These are phyloP conservation scores for Solanum habrochaites DNA, from an alignment of 257 asterid species.

Conservation along the genomic window DNA sequence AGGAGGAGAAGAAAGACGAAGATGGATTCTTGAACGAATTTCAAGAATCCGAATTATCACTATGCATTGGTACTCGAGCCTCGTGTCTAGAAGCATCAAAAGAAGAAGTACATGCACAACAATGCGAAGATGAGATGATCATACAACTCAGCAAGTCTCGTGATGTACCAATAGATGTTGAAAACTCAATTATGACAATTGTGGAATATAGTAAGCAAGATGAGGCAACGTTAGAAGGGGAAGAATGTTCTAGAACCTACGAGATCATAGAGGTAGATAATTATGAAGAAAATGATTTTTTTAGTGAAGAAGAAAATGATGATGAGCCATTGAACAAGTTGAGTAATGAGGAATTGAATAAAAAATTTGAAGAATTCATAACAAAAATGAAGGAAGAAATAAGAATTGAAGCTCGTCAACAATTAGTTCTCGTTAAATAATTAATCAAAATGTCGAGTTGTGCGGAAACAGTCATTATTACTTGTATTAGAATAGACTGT, in stretches of 20 bases:
- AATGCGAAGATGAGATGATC: neutral
- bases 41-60: neutral
- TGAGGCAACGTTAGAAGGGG: neutral
- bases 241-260: neutral
- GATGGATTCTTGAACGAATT: neutral
- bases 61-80: neutral
- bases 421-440: slow-evolving; percentile 11
- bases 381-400: slow-evolving; percentile 25
- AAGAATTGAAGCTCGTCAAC: slow-evolving; percentile 23
- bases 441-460: neutral
- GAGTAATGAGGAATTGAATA: slow-evolving; percentile 25
- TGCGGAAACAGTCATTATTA: neutral
- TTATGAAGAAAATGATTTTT: neutral
- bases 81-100: neutral
- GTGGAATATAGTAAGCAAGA: neutral
- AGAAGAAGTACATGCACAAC: neutral
- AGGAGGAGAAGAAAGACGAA: neutral
- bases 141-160: neutral
- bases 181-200: neutral
- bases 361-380: slow-evolving; percentile 30
- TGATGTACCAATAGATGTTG: neutral
- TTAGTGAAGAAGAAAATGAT: neutral
- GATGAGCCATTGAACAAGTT: slow-evolving; percentile 2
- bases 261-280: neutral
- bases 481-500: neutral